A percentile compares a stretch with the other conserved stretches of the same genome.
phyloP scores from a whole-genome alignment of 179 eudicot genomes.

The Spergularia azorica region DNA sequence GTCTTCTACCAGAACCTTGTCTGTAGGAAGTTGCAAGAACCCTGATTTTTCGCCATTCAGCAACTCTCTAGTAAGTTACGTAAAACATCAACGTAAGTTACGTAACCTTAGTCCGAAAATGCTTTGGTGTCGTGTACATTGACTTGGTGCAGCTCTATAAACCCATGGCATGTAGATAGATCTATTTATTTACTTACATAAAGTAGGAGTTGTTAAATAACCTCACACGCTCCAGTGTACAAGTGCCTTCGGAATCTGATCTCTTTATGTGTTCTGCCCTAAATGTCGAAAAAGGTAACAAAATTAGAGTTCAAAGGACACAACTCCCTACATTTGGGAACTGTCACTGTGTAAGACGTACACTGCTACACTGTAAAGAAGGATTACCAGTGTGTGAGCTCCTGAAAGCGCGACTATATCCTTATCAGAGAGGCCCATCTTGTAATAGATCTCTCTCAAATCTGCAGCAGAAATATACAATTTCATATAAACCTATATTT shows the following conservation, averaged over 20 bases:
- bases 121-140: too few species aligned
- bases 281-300: background rate
- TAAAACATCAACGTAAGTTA: background rate
- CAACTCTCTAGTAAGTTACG: slow-evolving; percentile 68
- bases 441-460: slow-evolving; percentile 60
- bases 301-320: slow-evolving; percentile 18
- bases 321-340: background rate
- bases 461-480: slow-evolving; percentile 36
- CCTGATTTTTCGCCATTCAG: slow-evolving; percentile 52
- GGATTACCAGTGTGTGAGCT: slow-evolving; percentile 72
- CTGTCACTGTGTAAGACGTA: too few species aligned
- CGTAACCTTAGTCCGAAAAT: too few species aligned
- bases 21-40: slow-evolving; percentile 76
- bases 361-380: too few species aligned
- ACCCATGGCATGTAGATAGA: background rate
- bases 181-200: slow-evolving; percentile 71
- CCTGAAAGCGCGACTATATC: slow-evolving; percentile 94
- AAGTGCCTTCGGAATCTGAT: slow-evolving; percentile 84
- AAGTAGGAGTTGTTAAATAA: slow-evolving; percentile 73
- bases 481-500: too few species aligned
- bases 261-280: slow-evolving; percentile 83
- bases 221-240: slow-evolving; percentile 72
- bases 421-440: slow-evolving; percentile 84
- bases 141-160: too few species aligned
- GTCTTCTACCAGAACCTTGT: slow-evolving; percentile 55